A percentile compares a stretch with the other conserved stretches of the same genome.
These are phyloP conservation scores for Phialocephala subalpina DNA, from an alignment of 2,329 filamentous ascomycete species.

Conservation along the genomic window DNA sequence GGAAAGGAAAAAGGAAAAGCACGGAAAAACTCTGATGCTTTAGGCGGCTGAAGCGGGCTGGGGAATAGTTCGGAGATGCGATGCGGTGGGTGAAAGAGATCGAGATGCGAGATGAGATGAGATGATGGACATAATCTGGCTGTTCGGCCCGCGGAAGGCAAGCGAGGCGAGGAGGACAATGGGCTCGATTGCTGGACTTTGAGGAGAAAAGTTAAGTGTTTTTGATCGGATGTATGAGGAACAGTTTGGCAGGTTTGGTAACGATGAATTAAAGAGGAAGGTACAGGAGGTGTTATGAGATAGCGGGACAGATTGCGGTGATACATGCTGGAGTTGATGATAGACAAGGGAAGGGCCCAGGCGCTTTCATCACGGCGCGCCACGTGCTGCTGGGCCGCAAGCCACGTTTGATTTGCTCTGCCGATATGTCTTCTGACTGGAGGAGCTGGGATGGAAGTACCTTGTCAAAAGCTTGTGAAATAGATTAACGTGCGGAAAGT, in stretches of 20 bases:
- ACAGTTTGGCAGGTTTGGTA: background rate
- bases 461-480: constrained; percentile 13
- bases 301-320: background rate
- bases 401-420: constrained; percentile 12
- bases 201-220: constrained; percentile 1
- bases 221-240: background rate
- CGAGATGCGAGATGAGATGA: constrained; percentile 7
- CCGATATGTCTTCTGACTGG: background rate
- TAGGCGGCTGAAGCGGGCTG: constrained; percentile 25
- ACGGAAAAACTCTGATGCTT: constrained; percentile 25
- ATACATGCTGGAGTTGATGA: no score
- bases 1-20: constrained; percentile 22
- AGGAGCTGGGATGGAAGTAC: constrained; percentile 11
- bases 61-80: constrained; percentile 10
- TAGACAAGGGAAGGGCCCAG: background rate
- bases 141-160: constrained; percentile 8
- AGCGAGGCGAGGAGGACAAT: background rate
- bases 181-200: constrained; percentile 6
- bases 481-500: constrained; percentile 5
- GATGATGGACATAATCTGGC: constrained; percentile 7
- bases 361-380: constrained; percentile 19
- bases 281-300: background rate
- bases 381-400: constrained; percentile 15
- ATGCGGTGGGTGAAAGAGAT: background rate
- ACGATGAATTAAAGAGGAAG: constrained; percentile 5